Base-by-base conservation (phyloP, 306 rosid genomes). In the Ormosia emarginata region DNA sequence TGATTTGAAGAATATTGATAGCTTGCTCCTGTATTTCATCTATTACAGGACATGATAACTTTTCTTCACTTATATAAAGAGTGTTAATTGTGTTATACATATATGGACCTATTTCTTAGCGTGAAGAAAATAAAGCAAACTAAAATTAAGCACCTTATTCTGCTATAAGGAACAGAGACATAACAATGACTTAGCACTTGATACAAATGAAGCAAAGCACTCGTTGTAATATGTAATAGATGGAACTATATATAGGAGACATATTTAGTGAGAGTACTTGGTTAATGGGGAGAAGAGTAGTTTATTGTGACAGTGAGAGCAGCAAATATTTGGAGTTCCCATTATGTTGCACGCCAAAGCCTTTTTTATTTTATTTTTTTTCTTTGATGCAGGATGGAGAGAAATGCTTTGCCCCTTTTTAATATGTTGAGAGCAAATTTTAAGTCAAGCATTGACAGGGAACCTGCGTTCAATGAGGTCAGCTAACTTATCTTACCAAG, bases 391-490 rank as follows among this genome's bases (percentile, higher is more conserved):
- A 95, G 99, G 88, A 82, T 95, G 97, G 92, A 92, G 85, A 91
- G 98, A 86, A 96, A 93, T 84, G 94, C 98, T 69, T 68, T 92
- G 75, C 98, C 98, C 3, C 98, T 96, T 83, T 93, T 92, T 68
- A 96, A 87, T 78, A 92, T 90, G 94, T 80, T 96, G 86, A 88
- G 88, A 84, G 71, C 72, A 32, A 93, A 88, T 8, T 96, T 85
- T 86, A 92, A 91, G 85, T 46, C 92, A 57, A 64, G 90, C 82
- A 44, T 96, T 68, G 94, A 93, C 68, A 90, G 94, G 85, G 99
- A 95, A 71, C 97, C 97, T 61, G 55, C 90, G 24, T 88, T 95
- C 85, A 83, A 86, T 82, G 99, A 95, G 99, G 99, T 93, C 72
- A 79, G 81, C 34, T 82, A 65, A 49, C 67, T 18, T 37, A 46